Base-by-base conservation (phyloP, 2,329 filamentous ascomycete genomes). In the Aspergillus sp. region DNA sequence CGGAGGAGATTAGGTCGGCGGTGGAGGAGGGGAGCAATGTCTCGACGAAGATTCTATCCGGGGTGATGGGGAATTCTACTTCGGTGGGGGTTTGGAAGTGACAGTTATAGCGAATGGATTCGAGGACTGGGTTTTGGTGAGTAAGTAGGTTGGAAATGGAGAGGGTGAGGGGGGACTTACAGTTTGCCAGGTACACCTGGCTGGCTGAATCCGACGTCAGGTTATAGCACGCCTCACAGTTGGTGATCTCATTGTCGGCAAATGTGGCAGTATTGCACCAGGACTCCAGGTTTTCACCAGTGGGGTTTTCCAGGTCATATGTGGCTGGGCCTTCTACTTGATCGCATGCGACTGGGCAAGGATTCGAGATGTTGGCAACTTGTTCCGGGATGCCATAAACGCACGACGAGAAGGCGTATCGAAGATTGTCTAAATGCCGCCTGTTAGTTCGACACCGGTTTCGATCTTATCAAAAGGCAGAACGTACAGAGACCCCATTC, bases 401-500 rank as follows among this genome's bases (percentile, higher is more conserved):
- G 60, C 78, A 80, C 44, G 68, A 71, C 5, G 75, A 73, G 40
- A 79, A 72, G 1, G 77, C 71, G 60, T 71, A 80, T 41, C 78
- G 77, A 48, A 80, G 70, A 52, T 79, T 79, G 65, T 77, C 78
- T 80, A 40, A 17, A 37, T n/a, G 35, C 6, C 35, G 19, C 33
- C 7, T 23, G 40, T 56, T 33, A 57, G 55, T 47, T 12, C 9
- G 21, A 7, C 40, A 2, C 6, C 17, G 9, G 27, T 6, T 1
- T 21, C n/a, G 15, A 40, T n/a, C 15, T 21, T 8, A n/a, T 8
- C 21, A 8, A 35, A 8, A 9, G 6, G 19, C 57, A 14, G 12
- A n/a, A 65, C 77, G 61, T 76, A 80, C 78, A 77, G 45, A 80
- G 66, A 39, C 72, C 77, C 77, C 75, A 80, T 61, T 74, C 66